Evolutionary conservation across 179 eudicot species (phyloP).

Genomic region (Beta macrorhiza): DNA sequence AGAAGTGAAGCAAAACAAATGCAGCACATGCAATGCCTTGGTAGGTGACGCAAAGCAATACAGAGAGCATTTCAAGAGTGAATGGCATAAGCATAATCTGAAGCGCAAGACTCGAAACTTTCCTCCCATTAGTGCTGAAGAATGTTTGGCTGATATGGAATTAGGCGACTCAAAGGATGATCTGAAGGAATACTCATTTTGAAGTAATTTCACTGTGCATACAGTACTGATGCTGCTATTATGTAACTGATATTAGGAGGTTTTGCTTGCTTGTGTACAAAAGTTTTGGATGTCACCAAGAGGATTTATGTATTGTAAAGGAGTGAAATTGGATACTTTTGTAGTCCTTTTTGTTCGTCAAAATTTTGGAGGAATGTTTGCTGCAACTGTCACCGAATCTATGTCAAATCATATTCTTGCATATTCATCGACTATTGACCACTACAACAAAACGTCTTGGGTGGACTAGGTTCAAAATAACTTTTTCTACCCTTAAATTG

Average conservation of each 20-base stretch:
- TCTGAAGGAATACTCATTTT: slow-evolving; percentile 81
- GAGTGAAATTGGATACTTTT: neutral
- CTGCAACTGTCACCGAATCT: too few relatives aligned
- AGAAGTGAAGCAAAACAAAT: slow-evolving; percentile 65
- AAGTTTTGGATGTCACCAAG: neutral
- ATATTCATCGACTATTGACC: too few relatives aligned
- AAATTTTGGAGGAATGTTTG: neutral
- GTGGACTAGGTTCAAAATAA: too few relatives aligned
- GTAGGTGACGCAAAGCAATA: slow-evolving; percentile 87
- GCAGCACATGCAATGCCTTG: slow-evolving; percentile 75
- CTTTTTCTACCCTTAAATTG: too few relatives aligned
- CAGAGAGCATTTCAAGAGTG: slow-evolving; percentile 92
- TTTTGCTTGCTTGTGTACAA: slow-evolving; percentile 18
- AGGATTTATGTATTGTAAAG: neutral
- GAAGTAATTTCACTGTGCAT: slow-evolving; percentile 20
- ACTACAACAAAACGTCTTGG: too few relatives aligned
- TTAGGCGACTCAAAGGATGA: slow-evolving; percentile 57
- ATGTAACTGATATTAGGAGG: neutral
- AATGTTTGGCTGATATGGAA: slow-evolving; percentile 74
- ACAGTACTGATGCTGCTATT: slow-evolving; percentile 4
- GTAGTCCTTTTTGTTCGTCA: neutral
- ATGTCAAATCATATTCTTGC: too few relatives aligned
- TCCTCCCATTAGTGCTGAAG: slow-evolving; percentile 79
- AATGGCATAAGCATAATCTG: slow-evolving; percentile 93
- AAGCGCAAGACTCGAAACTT: slow-evolving; percentile 76